Conservation (phyloP, 2,329 filamentous ascomycete species). For the Leptographium procerum region DNA sequence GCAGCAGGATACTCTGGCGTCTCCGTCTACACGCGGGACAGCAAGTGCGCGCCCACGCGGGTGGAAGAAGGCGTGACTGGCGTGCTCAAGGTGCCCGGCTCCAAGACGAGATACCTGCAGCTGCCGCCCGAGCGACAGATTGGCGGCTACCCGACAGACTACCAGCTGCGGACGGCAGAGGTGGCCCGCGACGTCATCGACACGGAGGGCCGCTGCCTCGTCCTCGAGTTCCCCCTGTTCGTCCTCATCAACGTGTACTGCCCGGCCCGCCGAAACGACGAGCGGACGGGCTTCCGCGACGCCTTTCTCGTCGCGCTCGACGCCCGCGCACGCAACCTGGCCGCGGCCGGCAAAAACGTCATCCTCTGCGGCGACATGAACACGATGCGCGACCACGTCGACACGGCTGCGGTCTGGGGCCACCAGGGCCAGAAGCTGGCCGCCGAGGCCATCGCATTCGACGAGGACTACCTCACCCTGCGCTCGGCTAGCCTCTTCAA, state of each 20-base stretch:
- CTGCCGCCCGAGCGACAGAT: slow-evolving; percentile 66
- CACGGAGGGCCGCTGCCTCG: slow-evolving; percentile 80
- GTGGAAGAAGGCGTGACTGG: slow-evolving; percentile 94
- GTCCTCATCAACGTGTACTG: slow-evolving; percentile 88
- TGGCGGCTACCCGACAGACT: slow-evolving; percentile 69
- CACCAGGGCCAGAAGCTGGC: slow-evolving; percentile 47
- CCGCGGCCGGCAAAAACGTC: slow-evolving; percentile 70
- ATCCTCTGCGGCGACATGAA: slow-evolving; percentile 85
- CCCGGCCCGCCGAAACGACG: slow-evolving; percentile 76
- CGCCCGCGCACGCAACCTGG: slow-evolving; percentile 71
- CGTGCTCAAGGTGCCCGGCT: slow-evolving; percentile 61
- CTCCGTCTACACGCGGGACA: slow-evolving; percentile 85
- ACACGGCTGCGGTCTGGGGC: slow-evolving; percentile 55
- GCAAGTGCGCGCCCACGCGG: slow-evolving; percentile 71
- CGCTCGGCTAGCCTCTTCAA: slow-evolving; percentile 73
- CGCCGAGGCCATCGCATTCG: slow-evolving; percentile 53
- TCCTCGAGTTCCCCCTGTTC: slow-evolving; percentile 90
- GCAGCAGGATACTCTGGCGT: slow-evolving; percentile 88
- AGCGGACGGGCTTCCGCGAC: slow-evolving; percentile 69
- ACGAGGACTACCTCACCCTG: slow-evolving; percentile 58
- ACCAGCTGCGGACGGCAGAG: slow-evolving; percentile 43
- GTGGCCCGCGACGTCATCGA: slow-evolving; percentile 67
- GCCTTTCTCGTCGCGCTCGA: slow-evolving; percentile 74
- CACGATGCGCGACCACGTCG: slow-evolving; percentile 56
- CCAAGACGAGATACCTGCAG: slow-evolving; percentile 59